phyloP scores from a whole-genome alignment of 345 rosid species.

The Bruguiera parviflora region DNA sequence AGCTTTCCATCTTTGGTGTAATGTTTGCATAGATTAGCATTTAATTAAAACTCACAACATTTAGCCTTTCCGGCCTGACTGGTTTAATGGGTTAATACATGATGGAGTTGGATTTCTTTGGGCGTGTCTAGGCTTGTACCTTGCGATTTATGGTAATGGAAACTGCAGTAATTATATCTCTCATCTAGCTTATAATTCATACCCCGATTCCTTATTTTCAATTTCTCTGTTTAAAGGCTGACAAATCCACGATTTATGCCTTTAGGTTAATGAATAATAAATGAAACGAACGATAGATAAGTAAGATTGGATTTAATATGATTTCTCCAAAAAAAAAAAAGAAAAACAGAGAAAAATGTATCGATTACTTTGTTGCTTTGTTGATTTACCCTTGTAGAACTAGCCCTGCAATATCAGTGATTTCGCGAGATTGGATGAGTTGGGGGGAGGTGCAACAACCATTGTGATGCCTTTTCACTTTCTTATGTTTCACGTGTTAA shows the following conservation, averaged over 20 bases:
- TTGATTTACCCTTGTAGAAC: conserved; percentile 25
- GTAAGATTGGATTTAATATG: background rate
- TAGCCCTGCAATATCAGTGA: conserved; percentile 34
- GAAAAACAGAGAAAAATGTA: conserved; percentile 2
- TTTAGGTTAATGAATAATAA: too few relatives aligned
- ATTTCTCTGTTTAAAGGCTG: too few relatives aligned
- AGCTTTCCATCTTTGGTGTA: background rate
- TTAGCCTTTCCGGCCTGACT: background rate
- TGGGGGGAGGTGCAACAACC: conserved; percentile 39
- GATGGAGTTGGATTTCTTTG: too few relatives aligned
- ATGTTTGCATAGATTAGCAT: background rate
- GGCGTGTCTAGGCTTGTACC: background rate
- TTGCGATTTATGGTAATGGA: background rate
- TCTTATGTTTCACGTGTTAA: conserved; percentile 35
- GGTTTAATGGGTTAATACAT: too few relatives aligned
- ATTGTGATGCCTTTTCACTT: conserved; percentile 20
- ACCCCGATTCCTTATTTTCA: too few relatives aligned
- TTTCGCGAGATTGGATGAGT: conserved; percentile 44
- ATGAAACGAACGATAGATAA: too few relatives aligned
- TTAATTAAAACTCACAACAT: conserved; percentile 7
- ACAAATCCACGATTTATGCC: too few relatives aligned
- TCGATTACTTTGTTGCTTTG: background rate
- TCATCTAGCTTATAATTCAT: too few relatives aligned
- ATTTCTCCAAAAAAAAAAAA: background rate
- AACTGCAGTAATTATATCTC: too few relatives aligned